Evolutionary conservation across 2,329 filamentous ascomycete genomes (phyloP).

Genomic region (Beauveria sp.): DNA sequence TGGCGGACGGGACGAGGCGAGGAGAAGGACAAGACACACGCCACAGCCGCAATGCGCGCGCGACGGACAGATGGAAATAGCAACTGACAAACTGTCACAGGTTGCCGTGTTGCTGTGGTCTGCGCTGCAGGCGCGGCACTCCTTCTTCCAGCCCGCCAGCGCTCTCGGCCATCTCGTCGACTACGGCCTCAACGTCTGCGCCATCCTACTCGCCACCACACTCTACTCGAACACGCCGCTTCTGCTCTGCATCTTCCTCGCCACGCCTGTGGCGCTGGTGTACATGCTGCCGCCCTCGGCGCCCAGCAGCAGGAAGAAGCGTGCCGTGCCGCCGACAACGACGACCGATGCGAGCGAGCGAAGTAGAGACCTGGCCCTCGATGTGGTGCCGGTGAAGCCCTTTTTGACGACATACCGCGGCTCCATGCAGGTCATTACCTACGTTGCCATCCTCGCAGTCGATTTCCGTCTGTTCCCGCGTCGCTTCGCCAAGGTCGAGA

Average conservation of each 20-base stretch:
- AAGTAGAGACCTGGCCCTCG: slow-evolving; percentile 14
- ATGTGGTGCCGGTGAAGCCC: slow-evolving; percentile 68
- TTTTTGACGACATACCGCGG: slow-evolving; percentile 91
- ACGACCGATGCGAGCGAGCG: slow-evolving; percentile 21
- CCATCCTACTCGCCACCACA: slow-evolving; percentile 77
- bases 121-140: slow-evolving; percentile 72
- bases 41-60: background rate
- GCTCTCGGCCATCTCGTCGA: slow-evolving; percentile 64
- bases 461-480: slow-evolving; percentile 91
- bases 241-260: slow-evolving; percentile 65
- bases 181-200: slow-evolving; percentile 78
- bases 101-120: slow-evolving; percentile 82
- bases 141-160: slow-evolving; percentile 74
- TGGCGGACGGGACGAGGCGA: no score
- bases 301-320: slow-evolving; percentile 36
- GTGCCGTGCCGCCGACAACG: slow-evolving; percentile 32
- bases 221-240: slow-evolving; percentile 70
- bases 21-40: background rate
- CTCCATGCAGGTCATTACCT: slow-evolving; percentile 85
- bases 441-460: slow-evolving; percentile 88
- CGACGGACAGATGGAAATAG: background rate
- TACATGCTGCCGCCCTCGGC: slow-evolving; percentile 39
- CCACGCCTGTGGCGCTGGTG: slow-evolving; percentile 62
- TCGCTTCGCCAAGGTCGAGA: slow-evolving; percentile 95
- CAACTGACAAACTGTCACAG: slow-evolving; percentile 36